phyloP scores from a whole-genome alignment of 2,329 filamentous ascomycete species.

The Nakataea oryzae region DNA sequence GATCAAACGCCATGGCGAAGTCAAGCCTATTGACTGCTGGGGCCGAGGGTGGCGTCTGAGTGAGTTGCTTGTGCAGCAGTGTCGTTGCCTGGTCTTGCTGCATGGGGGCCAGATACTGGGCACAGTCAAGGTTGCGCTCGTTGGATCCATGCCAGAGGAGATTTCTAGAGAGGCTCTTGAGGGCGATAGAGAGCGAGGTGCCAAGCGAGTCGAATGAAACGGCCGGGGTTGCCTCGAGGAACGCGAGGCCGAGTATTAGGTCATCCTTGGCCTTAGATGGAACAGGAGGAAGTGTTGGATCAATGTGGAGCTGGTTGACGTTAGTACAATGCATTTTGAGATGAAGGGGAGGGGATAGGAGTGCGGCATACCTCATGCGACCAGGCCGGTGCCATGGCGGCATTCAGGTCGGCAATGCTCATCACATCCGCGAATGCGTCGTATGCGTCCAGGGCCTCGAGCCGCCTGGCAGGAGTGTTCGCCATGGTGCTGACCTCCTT shows the following conservation, averaged over 20 bases:
- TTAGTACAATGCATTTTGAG: neutral
- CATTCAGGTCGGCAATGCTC: constrained; percentile 57
- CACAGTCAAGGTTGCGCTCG: neutral
- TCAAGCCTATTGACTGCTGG: constrained; percentile 34
- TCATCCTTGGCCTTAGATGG: constrained; percentile 35
- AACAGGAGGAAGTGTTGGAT: constrained; percentile 52
- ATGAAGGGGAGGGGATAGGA: neutral
- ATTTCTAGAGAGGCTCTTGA: constrained; percentile 21
- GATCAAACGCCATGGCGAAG: constrained; percentile 49
- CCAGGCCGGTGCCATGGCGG: constrained; percentile 32
- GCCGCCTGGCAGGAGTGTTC: constrained; percentile 10
- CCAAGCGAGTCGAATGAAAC: constrained; percentile 19
- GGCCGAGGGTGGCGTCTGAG: constrained; percentile 11
- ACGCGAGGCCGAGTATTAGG: constrained; percentile 33
- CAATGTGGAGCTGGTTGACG: constrained; percentile 37
- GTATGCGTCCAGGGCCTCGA: constrained; percentile 35
- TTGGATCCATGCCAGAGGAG: constrained; percentile 11
- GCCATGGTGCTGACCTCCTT: constrained; percentile 10
- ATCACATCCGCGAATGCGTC: constrained; percentile 46
- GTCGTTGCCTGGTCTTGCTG: constrained; percentile 21
- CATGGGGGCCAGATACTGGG: constrained; percentile 9
- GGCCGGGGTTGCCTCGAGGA: constrained; percentile 34
- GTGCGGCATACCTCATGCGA: constrained; percentile 20
- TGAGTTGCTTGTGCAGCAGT: constrained; percentile 27
- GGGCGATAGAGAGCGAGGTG: constrained; percentile 18